A percentile compares a stretch with the other conserved stretches of the same genome.
phyloP scores from a whole-genome alignment of 2,329 filamentous ascomycete species.

The Cryphonectria carpinicola region DNA sequence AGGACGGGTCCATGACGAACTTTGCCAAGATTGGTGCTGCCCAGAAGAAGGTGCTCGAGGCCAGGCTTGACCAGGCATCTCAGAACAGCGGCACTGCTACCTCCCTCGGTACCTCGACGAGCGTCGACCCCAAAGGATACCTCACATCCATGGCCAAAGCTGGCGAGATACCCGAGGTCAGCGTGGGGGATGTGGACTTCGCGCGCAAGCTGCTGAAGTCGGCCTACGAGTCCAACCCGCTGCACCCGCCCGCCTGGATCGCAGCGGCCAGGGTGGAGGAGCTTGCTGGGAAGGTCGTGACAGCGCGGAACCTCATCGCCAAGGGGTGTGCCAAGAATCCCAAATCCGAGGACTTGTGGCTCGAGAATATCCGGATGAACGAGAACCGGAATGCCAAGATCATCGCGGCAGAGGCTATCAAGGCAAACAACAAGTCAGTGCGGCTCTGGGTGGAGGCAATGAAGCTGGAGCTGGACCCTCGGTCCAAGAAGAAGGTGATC shows the following conservation, averaged over 20 bases:
- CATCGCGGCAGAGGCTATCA: slow-evolving; percentile 90
- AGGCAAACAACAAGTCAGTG: slow-evolving; percentile 86
- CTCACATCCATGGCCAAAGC: slow-evolving; percentile 88
- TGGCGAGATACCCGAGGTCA: slow-evolving; percentile 77
- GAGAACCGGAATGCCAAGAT: slow-evolving; percentile 93
- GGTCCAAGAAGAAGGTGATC: slow-evolving; percentile 90
- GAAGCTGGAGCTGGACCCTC: slow-evolving; percentile 80
- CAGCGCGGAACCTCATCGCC: slow-evolving; percentile 85
- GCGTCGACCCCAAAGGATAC: slow-evolving; percentile 93
- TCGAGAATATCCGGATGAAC: slow-evolving; percentile 93
- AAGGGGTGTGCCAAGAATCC: slow-evolving; percentile 89
- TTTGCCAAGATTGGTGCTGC: slow-evolving; percentile 97
- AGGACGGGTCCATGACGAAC: slow-evolving; percentile 94
- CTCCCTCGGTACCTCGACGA: slow-evolving; percentile 80
- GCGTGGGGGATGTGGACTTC: slow-evolving; percentile 93
- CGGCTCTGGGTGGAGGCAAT: slow-evolving; percentile 94
- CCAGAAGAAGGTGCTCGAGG: slow-evolving; percentile 92
- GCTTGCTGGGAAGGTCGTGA: slow-evolving; percentile 86
- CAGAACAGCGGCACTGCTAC: slow-evolving; percentile 68
- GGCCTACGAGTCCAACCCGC: slow-evolving; percentile 95
- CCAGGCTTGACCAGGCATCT: slow-evolving; percentile 89
- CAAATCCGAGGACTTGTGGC: slow-evolving; percentile 92
- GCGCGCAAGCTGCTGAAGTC: slow-evolving; percentile 92
- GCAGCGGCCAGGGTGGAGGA: slow-evolving; percentile 92
- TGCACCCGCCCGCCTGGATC: slow-evolving; percentile 94